Base-by-base conservation (phyloP, 345 rosid species). In the Pelargonium nanum region DNA sequence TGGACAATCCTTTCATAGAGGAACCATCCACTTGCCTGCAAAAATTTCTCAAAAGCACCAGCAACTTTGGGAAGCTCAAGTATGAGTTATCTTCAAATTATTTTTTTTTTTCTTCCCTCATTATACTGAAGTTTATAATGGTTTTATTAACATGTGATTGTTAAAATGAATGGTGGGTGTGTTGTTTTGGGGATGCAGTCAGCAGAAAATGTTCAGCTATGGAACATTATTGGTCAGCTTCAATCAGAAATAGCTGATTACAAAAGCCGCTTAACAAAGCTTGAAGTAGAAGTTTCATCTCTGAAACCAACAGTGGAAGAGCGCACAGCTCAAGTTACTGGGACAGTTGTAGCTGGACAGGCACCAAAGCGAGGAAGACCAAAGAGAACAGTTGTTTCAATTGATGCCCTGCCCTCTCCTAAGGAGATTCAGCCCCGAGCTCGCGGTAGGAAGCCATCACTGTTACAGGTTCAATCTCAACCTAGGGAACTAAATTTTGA, bases 31-130 rank as follows among this genome's bases (percentile, higher is more conserved):
- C 64, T 66, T 75, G 21, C 55, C 12, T 3, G 60, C 62, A 64
- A 73, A 71, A 61, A 75, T 76, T 54, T 79, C 83, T 59, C 74
- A 64, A 58, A 76, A 74, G 70, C 83, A 79, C 53, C 76, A 76
- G 59, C 69, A 68, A 57, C 74, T 66, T 22, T 74, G 78, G 83
- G 78, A 73, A 58, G 77, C 78, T 66, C 80, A 73, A 66, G 78
- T 71, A 73, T 30, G 59, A 61, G 58, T 70, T 25, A 48, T 32
- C 60, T 64, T 40, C 17, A 26, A 13, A 57, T 45, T 4, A 40
- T 44, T 26, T 56, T 7, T 58, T 40, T 45, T 4, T 51, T 44
- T 26, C 52, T 7, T 58, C 26, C 25, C 15, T 57, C 61, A 23
- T 10, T 25, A 34, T 15, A 22, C 10, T 30, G 10, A 28, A 2